Evolutionary conservation across 306 rosid species (phyloP).

Genomic region (Glycine tomentella): DNA sequence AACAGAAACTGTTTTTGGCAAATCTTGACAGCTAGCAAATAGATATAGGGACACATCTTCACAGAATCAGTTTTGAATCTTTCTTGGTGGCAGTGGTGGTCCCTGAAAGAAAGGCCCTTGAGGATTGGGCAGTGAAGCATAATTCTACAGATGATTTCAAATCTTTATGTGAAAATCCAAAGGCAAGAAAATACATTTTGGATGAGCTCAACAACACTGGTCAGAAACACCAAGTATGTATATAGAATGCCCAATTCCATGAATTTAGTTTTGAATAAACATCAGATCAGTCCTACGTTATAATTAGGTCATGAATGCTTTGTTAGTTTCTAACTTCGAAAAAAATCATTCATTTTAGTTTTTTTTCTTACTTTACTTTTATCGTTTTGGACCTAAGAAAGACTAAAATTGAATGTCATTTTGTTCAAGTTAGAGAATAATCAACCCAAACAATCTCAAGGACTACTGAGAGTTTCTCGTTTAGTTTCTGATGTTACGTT

Average conservation of each 20-base stretch:
- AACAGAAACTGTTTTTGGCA: too few relatives aligned
- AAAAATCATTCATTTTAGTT: neutral
- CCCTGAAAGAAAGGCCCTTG: conserved; percentile 78
- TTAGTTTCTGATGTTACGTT: conserved; percentile 17
- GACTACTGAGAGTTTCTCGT: neutral
- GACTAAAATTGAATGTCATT: neutral
- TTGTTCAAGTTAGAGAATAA: too few relatives aligned
- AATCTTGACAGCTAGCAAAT: too few relatives aligned
- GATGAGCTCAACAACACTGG: conserved; percentile 84
- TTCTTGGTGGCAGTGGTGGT: conserved; percentile 90
- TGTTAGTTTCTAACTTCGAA: neutral
- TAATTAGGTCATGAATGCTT: neutral
- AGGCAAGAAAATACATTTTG: conserved; percentile 76
- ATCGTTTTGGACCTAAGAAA: neutral
- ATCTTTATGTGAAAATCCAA: conserved; percentile 72
- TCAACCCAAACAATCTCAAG: neutral
- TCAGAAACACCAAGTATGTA: conserved; percentile 74
- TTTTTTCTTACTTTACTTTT: neutral
- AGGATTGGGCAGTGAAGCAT: conserved; percentile 77
- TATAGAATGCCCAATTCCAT: conserved; percentile 27
- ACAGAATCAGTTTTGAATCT: conserved; percentile 97
- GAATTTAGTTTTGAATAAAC: conserved; percentile 8
- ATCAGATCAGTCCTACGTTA: neutral
- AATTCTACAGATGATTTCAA: conserved; percentile 63
- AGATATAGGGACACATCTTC: too few relatives aligned